Percentiles rank a stretch among this genome's conserved stretches.
Conservation (phyloP, 2,329 filamentous ascomycete species). For the Harringtonia lauricola region DNA sequence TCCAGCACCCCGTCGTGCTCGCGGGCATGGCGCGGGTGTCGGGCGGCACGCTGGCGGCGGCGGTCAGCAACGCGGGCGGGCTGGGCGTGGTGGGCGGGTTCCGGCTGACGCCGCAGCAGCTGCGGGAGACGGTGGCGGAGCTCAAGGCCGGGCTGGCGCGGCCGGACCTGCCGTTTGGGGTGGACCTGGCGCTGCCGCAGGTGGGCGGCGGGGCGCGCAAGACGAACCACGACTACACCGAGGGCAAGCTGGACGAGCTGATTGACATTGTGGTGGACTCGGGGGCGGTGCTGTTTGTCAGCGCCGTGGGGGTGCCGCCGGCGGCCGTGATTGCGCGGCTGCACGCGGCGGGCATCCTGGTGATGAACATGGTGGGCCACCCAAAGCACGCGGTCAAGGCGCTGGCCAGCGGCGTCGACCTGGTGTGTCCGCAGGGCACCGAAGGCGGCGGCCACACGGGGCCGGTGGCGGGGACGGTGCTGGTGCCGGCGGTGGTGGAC, state of each 20-base stretch:
- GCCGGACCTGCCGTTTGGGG: conserved; percentile 70
- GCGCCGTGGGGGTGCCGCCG: conserved; percentile 80
- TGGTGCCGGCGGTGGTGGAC: conserved; percentile 81
- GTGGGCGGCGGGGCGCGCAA: conserved; percentile 72
- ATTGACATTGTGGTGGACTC: conserved; percentile 78
- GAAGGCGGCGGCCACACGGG: conserved; percentile 93
- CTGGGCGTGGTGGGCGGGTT: conserved; percentile 65
- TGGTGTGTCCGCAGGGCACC: conserved; percentile 84
- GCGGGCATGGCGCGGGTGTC: conserved; percentile 90
- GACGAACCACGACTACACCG: conserved; percentile 94
- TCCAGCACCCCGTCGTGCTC: conserved; percentile 80
- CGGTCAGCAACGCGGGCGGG: conserved; percentile 80
- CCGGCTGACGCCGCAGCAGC: conserved; percentile 62
- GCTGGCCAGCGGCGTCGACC: conserved; percentile 74
- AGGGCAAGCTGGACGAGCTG: conserved; percentile 76
- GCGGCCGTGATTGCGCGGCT: conserved; percentile 60
- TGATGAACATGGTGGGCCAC: conserved; percentile 98
- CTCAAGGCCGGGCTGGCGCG: conserved; percentile 63
- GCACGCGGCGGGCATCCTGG: conserved; percentile 66
- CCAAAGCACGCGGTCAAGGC: conserved; percentile 88
- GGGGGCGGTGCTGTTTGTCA: conserved; percentile 77
- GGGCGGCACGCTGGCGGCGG: conserved; percentile 66
- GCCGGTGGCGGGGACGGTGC: conserved; percentile 72
- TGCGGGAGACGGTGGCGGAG: conserved; percentile 72
- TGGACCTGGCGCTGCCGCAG: conserved; percentile 86